Percentiles rank a stretch among this genome's conserved stretches.
phyloP scores from a whole-genome alignment of 345 rosid genomes.

The Heritiera littoralis region DNA sequence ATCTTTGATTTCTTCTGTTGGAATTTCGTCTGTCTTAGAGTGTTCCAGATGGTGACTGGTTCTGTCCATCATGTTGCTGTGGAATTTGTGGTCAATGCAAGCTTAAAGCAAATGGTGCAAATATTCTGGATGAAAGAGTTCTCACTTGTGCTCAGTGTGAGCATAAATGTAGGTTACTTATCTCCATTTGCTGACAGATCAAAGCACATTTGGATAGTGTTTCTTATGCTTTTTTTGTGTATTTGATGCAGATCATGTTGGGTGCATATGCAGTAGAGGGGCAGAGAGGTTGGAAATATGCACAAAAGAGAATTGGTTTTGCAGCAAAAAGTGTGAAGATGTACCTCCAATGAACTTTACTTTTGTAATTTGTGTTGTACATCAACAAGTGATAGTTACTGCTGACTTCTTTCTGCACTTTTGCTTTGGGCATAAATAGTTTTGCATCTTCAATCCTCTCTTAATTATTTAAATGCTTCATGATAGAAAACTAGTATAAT shows the following conservation, averaged over 20 bases:
- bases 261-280: conserved; percentile 41
- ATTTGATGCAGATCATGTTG: conserved; percentile 53
- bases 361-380: neutral
- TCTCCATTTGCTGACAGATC: conserved; percentile 10
- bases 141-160: conserved; percentile 66
- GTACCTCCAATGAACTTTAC: conserved; percentile 33
- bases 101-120: conserved; percentile 31
- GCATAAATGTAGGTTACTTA: conserved; percentile 54
- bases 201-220: conserved; percentile 12
- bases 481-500: neutral
- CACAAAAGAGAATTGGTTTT: conserved; percentile 54
- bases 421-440: neutral
- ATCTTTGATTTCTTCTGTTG: conserved; percentile 18
- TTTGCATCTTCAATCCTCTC: neutral
- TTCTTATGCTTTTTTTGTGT: conserved; percentile 27
- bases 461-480: neutral
- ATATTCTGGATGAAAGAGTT: conserved; percentile 29
- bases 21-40: conserved; percentile 38
- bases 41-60: conserved; percentile 87
- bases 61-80: conserved; percentile 84
- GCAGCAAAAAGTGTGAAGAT: conserved; percentile 66
- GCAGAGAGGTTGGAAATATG: conserved; percentile 22
- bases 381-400: neutral
- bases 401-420: neutral
- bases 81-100: conserved; percentile 46